These are phyloP conservation scores for Rhodosporidiobolus odoratus DNA, from an alignment of 768 basidiomycete genomes.

Conservation along the genomic window DNA sequence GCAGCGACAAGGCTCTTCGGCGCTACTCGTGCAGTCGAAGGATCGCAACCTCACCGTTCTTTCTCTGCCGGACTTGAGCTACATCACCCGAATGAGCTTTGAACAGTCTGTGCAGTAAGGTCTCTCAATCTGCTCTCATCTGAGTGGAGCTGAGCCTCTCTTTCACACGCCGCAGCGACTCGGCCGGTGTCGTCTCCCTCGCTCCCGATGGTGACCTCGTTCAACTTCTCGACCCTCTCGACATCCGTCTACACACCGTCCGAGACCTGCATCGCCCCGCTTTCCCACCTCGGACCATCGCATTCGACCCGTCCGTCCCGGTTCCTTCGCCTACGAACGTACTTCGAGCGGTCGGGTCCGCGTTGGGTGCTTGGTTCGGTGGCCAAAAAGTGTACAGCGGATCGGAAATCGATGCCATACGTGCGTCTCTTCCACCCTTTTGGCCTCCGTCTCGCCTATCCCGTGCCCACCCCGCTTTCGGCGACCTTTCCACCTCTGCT, in stretches of 20 bases:
- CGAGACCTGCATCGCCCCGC: conserved; percentile 27
- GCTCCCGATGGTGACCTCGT: conserved; percentile 33
- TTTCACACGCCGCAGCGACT: conserved; percentile 7
- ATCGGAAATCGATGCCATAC: conserved; percentile 28
- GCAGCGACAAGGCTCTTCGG: conserved; percentile 13
- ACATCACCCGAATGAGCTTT: conserved; percentile 22
- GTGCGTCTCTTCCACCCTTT: conserved; percentile 2
- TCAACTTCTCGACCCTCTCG: conserved; percentile 31
- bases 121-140: not conserved
- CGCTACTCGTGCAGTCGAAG: conserved; percentile 25
- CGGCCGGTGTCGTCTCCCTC: conserved; percentile 22
- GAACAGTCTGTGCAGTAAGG: conserved; percentile 31
- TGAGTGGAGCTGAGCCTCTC: not conserved
- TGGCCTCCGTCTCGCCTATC: not conserved
- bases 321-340: conserved; percentile 19
- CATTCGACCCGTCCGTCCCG: conserved; percentile 11
- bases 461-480: not conserved
- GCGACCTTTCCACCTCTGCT: too few relatives aligned
- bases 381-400: conserved; percentile 26
- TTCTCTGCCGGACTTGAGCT: conserved; percentile 13
- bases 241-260: conserved; percentile 29
- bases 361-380: conserved; percentile 24
- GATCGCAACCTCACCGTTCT: conserved; percentile 12
- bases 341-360: conserved; percentile 9
- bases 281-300: conserved; percentile 20